Conservation (phyloP, 208 protist genomes). For the Dictyostelium gargantuum region DNA sequence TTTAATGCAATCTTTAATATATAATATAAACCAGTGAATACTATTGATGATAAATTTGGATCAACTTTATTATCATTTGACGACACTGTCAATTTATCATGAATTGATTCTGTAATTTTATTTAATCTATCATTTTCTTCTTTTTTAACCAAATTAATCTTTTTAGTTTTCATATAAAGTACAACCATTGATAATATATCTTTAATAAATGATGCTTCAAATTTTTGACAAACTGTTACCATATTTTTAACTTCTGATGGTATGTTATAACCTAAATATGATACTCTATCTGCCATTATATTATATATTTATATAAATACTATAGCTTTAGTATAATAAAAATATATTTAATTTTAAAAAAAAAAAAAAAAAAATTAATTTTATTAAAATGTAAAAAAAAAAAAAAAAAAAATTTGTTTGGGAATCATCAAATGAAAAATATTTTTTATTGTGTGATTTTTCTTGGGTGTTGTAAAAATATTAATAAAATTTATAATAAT, state of each 20-base stretch:
- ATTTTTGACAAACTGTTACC: neutral
- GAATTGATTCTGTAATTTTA: constrained; percentile 11
- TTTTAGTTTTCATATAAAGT: constrained; percentile 37
- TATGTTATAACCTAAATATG: constrained; percentile 57
- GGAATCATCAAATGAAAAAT: too few species aligned
- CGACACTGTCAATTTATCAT: neutral
- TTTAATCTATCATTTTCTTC: neutral
- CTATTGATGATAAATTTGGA: neutral
- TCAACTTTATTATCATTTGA: neutral
- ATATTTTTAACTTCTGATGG: constrained; percentile 37
- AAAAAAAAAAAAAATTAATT: neutral
- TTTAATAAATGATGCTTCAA: constrained; percentile 5
- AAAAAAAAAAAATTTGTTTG: neutral
- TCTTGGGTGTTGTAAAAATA: too few species aligned
- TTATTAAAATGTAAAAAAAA: too few species aligned
- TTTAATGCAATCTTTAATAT: constrained; percentile 39
- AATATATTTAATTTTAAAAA: too few species aligned
- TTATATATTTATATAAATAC: constrained; percentile 4
- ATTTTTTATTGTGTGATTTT: too few species aligned
- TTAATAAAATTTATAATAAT: too few species aligned
- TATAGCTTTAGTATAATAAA: too few species aligned
- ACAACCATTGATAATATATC: constrained; percentile 23
- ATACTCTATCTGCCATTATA: constrained; percentile 27
- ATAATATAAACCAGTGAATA: constrained; percentile 59
- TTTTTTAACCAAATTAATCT: neutral